Base-by-base conservation (phyloP, 2,329 filamentous ascomycete species). In the Lithohypha guttulata region DNA sequence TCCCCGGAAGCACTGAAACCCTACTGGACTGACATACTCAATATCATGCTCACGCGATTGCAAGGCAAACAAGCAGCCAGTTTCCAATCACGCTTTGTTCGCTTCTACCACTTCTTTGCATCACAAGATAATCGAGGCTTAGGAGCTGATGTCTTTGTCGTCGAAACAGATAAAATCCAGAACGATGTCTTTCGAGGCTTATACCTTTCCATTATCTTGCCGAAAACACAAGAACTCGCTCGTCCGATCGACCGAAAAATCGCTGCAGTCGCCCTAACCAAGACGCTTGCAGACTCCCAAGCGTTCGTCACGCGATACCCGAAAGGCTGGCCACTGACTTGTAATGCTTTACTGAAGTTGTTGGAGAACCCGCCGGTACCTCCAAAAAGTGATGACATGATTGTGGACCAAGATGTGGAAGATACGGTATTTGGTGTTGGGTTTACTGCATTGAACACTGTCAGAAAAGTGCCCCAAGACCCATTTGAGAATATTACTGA, bases 361-460 rank as follows among this genome's bases (percentile, higher is more conserved):
- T 71, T 98, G 6, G 81, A 89, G 56, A 93, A 94, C 61, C 84
- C 89, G 18, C 87, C 89, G 23, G 73, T 89, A 3, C 69, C 70
- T 10, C 74, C 79, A 1, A 65, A 71, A 23, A 79, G 80, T 42
- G 79, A 84, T 47, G 85, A 93, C 50, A 65, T 84, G 35, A 79
- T 93, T 47, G 75, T 77, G 8, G 91, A 96, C 57, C 79, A 85
- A 2, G 89, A 96, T 53, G 83, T 94, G 18, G 91, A 98, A 53
- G 91, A 98, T 58, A 78, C 95, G 50, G 81, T 84, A 19, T 98
- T 98, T 55, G 91, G 91, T 18, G 79, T 95, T 48, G 89, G 86
- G 6, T 98, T 93, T 63, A 96, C 91, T 1, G 80, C 84, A 21
- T 73, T 98, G 46, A 93, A 89, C 64, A 95, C 89, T 0, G 91